These are phyloP conservation scores for Nicotiana sylvestris DNA, from an alignment of 257 asterid species.

Conservation along the genomic window DNA sequence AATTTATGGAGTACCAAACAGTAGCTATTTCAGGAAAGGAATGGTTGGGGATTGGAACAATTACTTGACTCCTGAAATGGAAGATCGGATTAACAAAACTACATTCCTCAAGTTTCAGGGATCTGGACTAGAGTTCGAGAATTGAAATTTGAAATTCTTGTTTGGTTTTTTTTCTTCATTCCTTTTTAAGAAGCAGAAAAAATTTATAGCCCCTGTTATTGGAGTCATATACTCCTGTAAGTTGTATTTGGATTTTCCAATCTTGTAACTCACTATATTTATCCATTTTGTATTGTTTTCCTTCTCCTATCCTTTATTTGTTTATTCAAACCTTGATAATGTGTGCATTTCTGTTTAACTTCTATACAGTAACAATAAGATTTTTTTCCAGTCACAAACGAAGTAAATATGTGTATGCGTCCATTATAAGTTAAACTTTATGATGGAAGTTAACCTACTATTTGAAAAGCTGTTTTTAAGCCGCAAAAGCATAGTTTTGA, in stretches of 20 bases:
- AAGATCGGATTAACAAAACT: conserved; percentile 17
- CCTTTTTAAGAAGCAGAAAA: background rate
- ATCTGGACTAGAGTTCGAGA: conserved; percentile 23
- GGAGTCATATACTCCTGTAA: background rate
- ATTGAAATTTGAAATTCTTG: background rate
- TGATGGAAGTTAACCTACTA: too few species aligned
- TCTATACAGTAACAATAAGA: too few species aligned
- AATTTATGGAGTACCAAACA: conserved; percentile 22
- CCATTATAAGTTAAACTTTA: too few species aligned
- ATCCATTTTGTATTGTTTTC: too few species aligned
- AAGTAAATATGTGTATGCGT: too few species aligned
- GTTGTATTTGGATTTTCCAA: background rate
- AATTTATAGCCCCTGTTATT: background rate
- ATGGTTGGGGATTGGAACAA: conserved; percentile 35
- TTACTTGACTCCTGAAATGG: conserved; percentile 30
- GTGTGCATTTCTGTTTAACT: background rate
- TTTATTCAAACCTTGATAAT: background rate
- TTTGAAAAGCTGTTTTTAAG: too few species aligned
- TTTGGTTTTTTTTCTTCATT: background rate
- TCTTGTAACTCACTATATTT: background rate
- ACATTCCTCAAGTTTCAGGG: conserved; percentile 18
- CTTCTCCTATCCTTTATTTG: background rate
- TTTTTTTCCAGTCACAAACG: too few species aligned
- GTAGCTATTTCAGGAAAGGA: conserved; percentile 28
- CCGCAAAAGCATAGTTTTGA: too few species aligned